Evolutionary conservation across 1,284 basidiomycete species (phyloP).

Genomic region (Ganoderma lucidum): DNA sequence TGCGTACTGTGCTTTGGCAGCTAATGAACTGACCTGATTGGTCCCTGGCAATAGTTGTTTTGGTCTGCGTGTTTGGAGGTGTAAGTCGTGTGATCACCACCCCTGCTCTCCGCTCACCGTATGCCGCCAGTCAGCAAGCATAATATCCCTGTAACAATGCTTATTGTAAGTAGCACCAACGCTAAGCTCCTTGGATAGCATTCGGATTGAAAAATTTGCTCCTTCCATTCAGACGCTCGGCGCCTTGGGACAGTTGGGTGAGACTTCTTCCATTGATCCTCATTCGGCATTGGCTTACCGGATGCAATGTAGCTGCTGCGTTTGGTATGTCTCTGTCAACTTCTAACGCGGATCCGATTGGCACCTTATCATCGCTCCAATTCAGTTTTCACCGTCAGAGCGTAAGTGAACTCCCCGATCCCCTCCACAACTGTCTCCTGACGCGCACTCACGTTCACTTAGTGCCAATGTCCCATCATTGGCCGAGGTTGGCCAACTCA

Average conservation of each 20-base stretch:
- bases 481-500: slow-evolving; percentile 23
- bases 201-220: not conserved
- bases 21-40: slow-evolving; percentile 10
- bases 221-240: slow-evolving; percentile 26
- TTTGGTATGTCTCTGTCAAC: slow-evolving; percentile 21
- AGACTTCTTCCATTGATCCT: slow-evolving; percentile 8
- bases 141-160: slow-evolving; percentile 60
- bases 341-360: not conserved
- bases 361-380: not conserved
- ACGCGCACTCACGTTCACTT: not conserved
- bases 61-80: slow-evolving; percentile 73
- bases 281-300: not conserved
- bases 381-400: slow-evolving; percentile 30
- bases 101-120: not conserved
- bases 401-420: slow-evolving; percentile 17
- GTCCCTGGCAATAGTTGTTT: slow-evolving; percentile 55
- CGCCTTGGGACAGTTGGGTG: slow-evolving; percentile 29
- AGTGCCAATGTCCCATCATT: slow-evolving; percentile 25
- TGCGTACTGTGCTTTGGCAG: slow-evolving; percentile 43
- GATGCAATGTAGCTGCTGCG: slow-evolving; percentile 23
- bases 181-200: not conserved
- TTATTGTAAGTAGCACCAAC: slow-evolving; percentile 56
- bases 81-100: slow-evolving; percentile 47
- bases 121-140: slow-evolving; percentile 61
- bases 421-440: not conserved